Conservation (phyloP, 306 rosid genomes). For the Erythrophleum fordii region DNA sequence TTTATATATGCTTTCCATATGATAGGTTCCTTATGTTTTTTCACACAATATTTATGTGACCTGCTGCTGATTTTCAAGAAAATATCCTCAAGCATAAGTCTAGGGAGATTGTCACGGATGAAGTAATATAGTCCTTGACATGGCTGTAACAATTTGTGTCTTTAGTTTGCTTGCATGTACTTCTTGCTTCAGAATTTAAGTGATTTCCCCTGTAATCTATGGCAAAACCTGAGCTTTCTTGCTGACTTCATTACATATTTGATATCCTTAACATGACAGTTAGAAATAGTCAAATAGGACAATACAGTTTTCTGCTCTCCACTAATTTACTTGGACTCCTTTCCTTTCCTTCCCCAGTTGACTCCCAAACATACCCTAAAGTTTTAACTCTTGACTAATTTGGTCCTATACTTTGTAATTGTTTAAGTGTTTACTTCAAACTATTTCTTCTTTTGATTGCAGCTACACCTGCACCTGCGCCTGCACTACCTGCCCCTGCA, state of each 20-base stretch:
- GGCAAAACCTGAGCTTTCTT: not conserved
- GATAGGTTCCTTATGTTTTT: no score
- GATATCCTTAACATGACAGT: not conserved
- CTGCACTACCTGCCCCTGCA: no score
- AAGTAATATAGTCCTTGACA: not conserved
- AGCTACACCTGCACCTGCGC: no score
- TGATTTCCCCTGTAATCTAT: not conserved
- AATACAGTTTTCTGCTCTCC: not conserved
- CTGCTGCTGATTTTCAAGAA: no score
- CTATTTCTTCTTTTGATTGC: constrained; percentile 17
- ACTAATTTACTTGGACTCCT: not conserved
- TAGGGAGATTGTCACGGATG: no score
- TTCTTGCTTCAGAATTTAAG: not conserved
- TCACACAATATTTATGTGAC: no score
- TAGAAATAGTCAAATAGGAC: not conserved
- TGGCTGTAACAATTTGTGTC: not conserved
- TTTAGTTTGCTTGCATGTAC: not conserved
- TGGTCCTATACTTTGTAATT: not conserved
- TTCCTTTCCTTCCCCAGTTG: no score
- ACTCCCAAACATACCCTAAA: no score
- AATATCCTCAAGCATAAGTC: no score
- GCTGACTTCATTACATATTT: not conserved
- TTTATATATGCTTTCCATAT: not conserved
- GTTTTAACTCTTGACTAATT: not conserved
- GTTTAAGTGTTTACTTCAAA: not conserved